Percentiles rank a stretch among this genome's conserved stretches.
Conservation (phyloP, 2,329 filamentous ascomycete species). For the Furcasterigmium furcatum region DNA sequence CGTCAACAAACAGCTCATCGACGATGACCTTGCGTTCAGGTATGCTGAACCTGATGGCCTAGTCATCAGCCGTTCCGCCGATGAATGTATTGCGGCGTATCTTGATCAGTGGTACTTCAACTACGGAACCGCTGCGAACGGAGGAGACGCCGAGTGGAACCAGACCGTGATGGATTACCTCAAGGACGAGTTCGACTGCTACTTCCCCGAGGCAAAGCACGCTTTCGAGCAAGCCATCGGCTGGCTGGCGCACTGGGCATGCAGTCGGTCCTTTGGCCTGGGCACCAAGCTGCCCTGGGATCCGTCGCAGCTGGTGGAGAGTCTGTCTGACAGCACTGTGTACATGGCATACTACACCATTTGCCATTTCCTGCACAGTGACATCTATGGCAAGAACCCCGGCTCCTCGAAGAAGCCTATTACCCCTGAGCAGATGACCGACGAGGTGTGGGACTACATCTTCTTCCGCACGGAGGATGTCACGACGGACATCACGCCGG, state of each 20-base stretch:
- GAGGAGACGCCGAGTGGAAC: constrained; percentile 82
- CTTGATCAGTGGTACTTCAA: constrained; percentile 98
- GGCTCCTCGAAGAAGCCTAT: constrained; percentile 60
- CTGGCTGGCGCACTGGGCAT: constrained; percentile 97
- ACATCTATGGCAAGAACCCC: constrained; percentile 76
- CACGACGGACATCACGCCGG: constrained; percentile 68
- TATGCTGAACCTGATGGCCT: constrained; percentile 92
- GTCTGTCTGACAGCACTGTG: constrained; percentile 78
- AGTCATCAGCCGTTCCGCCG: constrained; percentile 84
- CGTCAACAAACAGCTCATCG: constrained; percentile 74
- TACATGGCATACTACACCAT: constrained; percentile 57
- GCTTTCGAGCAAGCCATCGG: constrained; percentile 81
- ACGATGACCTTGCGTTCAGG: constrained; percentile 76
- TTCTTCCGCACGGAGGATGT: constrained; percentile 76
- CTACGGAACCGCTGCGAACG: constrained; percentile 44
- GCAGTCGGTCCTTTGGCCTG: constrained; percentile 84
- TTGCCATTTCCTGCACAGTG: constrained; percentile 66
- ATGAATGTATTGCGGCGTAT: constrained; percentile 89
- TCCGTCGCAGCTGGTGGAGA: constrained; percentile 84
- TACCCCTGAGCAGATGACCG: constrained; percentile 81
- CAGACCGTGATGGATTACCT: constrained; percentile 71
- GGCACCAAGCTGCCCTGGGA: constrained; percentile 97
- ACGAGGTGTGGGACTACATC: constrained; percentile 95
- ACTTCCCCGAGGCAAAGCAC: constrained; percentile 71
- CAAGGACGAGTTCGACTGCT: constrained; percentile 73